Base-by-base conservation (phyloP, 306 rosid genomes). In the Ormosia emarginata region DNA sequence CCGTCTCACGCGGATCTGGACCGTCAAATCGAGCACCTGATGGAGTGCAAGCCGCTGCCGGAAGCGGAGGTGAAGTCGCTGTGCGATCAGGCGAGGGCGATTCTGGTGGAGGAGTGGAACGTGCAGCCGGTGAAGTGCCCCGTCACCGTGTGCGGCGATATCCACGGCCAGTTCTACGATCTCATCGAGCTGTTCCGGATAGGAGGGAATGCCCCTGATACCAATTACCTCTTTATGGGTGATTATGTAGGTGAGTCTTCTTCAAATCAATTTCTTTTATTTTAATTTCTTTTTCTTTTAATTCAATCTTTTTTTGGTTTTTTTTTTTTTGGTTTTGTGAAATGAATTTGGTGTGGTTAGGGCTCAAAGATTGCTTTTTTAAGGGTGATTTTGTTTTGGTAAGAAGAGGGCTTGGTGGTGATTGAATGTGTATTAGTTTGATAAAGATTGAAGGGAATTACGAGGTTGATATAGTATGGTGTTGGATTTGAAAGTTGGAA, bases 51-150 rank as follows among this genome's bases (percentile, higher is more conserved):
- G 86, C 87, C 90, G 57, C 72, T 90, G 32, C 0, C 87, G 7
- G 91, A 87, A 79, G 47, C 86, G 64, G 93, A 90, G 86, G 91
- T 90, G 79, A 90, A 88, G 79, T 79, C 58, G 6, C 82, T 90
- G 17, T 90, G 93, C 85, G 90, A 90, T 79, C 91, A 87, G 71
- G 93, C 97, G 7, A 86, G 94, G 76, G 94, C 97, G 85, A 83
- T 94, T 74, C 91, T 94, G 36, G 98, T 94, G 24, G 98, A 94
- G 85, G 98, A 94, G 87, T 92, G 97, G 97, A 94, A 94, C 91
- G 98, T 94, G 17, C 98, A 94, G 66, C 97, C 98, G 63, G 98
- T 94, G 62, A 94, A 94, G 90, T 94, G 98, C 63, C 98, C 98
- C 10, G 97, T 94, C 64, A 94, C 98, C 62, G 98, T 94, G 32